Base-by-base conservation (phyloP, 371 early-diverging fungal species). In the Dipsacomyces acuminosporus region DNA sequence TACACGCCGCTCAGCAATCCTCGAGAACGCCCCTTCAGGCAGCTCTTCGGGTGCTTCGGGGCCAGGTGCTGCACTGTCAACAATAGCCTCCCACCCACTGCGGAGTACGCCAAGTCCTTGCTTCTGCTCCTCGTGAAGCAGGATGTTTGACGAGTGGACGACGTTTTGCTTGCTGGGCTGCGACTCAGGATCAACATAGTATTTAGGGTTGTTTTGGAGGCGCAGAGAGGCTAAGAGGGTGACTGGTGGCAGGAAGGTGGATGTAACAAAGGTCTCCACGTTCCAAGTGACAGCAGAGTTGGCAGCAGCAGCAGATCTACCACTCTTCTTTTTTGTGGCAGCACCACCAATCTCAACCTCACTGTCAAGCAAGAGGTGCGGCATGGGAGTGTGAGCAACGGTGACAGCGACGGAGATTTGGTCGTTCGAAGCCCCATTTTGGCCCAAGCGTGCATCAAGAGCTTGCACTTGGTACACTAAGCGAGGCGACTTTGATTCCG, bases 41-140 rank as follows among this genome's bases (percentile, higher is more conserved):
- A 36, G 56, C 0, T n/a, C 48, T 20, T 20, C 25, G 2, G 9
- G 33, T 24, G 18, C 40, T 11, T 30, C 30, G 5, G 45, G 5
- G 2, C 18, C 43, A 19, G 45, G 33, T 1, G 56, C 36, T 9
- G 56, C 56, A 35, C 67, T 67, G n/a, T 70, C 71, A 2, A 60
- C 67, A 33, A 70, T 51, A 11, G 66, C 71, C 47, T 70, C 71
- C 60, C 67, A 70, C 17, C 71, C 71, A 35, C 71, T 70, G 47
- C 71, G 71, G 23, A 70, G 47, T 35, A 70, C 67, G 6, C 67
- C 67, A 0, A 70, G 71, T 13, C 71, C 71, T 15, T 70, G 71
- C 54, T 64, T 67, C 30, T 66, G 71, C 47, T 70, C 71, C 35
- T 70, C 71, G 45, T 56, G 66, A 11, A 70, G 61, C 46, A 70